Evolutionary conservation across 768 basidiomycete species (phyloP).

Genomic region (Podaxis pistillaris): DNA sequence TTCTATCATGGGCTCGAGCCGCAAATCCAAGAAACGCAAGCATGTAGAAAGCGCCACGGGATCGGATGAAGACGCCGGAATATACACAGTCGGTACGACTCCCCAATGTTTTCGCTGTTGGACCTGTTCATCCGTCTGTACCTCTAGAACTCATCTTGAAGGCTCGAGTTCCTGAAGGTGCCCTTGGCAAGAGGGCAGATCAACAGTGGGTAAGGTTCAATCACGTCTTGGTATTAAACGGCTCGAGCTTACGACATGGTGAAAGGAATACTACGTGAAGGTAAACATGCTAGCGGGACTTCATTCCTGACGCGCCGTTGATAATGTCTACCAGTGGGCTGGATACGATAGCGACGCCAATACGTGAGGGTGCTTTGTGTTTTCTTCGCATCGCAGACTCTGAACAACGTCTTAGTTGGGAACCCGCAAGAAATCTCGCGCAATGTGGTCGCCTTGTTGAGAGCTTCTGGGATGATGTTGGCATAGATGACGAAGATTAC

Average conservation of each 20-base stretch:
- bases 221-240: neutral
- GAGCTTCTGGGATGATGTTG: slow-evolving; percentile 67
- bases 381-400: neutral
- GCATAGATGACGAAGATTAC: slow-evolving; percentile 57
- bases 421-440: slow-evolving; percentile 57
- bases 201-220: slow-evolving; percentile 15
- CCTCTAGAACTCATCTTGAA: slow-evolving; percentile 56
- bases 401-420: slow-evolving; percentile 52
- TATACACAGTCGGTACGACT: slow-evolving; percentile 8
- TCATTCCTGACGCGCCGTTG: neutral
- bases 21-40: slow-evolving; percentile 18
- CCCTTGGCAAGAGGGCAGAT: slow-evolving; percentile 19
- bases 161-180: slow-evolving; percentile 44
- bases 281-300: slow-evolving; percentile 31
- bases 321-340: slow-evolving; percentile 52
- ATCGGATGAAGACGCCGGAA: slow-evolving; percentile 8
- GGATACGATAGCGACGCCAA: slow-evolving; percentile 56
- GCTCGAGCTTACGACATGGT: neutral
- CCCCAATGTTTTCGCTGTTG: neutral
- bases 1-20: slow-evolving; percentile 11
- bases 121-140: slow-evolving; percentile 5
- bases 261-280: slow-evolving; percentile 68
- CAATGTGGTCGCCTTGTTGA: slow-evolving; percentile 55
- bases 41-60: neutral
- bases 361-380: slow-evolving; percentile 38